Conservation (phyloP, 2,329 filamentous ascomycete species). For the Tolypocladium sp. region DNA sequence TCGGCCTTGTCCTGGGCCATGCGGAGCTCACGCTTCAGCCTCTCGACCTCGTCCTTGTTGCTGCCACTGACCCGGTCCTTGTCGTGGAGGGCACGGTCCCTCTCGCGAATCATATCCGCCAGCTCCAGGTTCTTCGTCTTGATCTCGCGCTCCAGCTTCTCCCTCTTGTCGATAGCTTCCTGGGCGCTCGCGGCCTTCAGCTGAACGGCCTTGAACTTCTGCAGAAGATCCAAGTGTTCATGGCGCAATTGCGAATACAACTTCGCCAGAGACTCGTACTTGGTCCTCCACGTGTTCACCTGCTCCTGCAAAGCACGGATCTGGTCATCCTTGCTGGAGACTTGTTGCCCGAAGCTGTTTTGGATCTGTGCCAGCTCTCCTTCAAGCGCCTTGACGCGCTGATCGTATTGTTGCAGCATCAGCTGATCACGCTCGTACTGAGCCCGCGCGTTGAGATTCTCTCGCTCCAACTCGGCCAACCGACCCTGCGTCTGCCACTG, state of each 20-base stretch:
- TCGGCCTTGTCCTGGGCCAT: conserved; percentile 88
- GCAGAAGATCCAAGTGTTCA: conserved; percentile 87
- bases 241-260: conserved; percentile 92
- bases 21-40: conserved; percentile 84
- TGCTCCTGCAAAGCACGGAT: conserved; percentile 90
- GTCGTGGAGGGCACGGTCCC: conserved; percentile 87
- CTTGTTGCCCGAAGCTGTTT: conserved; percentile 75
- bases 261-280: conserved; percentile 94
- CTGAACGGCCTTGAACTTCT: conserved; percentile 94
- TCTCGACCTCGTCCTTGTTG: conserved; percentile 90
- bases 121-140: conserved; percentile 99
- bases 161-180: conserved; percentile 87
- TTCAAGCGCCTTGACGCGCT: conserved; percentile 87
- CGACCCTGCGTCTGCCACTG: conserved; percentile 91
- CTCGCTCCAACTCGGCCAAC: conserved; percentile 88
- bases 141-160: conserved; percentile 93
- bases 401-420: conserved; percentile 94
- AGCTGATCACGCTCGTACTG: conserved; percentile 97
- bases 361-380: conserved; percentile 76
- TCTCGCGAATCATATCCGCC: conserved; percentile 95
- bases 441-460: conserved; percentile 86
- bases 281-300: conserved; percentile 93
- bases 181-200: conserved; percentile 94
- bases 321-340: conserved; percentile 86
- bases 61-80: conserved; percentile 79